Base-by-base conservation (phyloP, 805 yeast species). In the Metahyphopichia silvanorum region DNA sequence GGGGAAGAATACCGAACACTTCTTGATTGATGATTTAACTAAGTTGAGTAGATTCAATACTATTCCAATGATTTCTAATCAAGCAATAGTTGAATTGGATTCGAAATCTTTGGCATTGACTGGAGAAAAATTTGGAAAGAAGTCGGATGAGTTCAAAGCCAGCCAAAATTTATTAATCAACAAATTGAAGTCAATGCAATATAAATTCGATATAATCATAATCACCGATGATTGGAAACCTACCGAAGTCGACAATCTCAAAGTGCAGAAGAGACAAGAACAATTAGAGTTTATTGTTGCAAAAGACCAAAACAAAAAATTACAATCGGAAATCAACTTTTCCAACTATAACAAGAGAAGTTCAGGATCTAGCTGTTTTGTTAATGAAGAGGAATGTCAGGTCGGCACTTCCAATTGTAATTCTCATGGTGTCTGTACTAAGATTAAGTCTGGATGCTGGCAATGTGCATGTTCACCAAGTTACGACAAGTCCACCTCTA, bases 391-490 rank as follows among this genome's bases (percentile, higher is more conserved):
- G 33, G 58, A 66, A 1, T 77, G 83, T 51, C 48, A 63, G 33
- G 60, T 54, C 4, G 53, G 65, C 15, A 76, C 82, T 6, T 51
- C 61, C 28, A 58, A 66, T 22, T 77, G 83, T 49, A 68, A 68
- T 22, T 60, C 66, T n/a, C 80, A 76, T 49, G 83, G 83, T 8
- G 34, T 55, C 10, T 77, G 83, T 46, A 37, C 69, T 8, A 53
- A 70, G 40, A 39, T 43, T 4, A 42, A 38, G 18, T 35, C 55
- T 25, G 60, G 59, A 10, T 69, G 76, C 51, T 77, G 75, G 74
- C 57, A 63, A 29, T 77, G 83, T 53, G 44, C 57, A 16, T 77
- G 83, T 49, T 44, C 69, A 2, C 49, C 79, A 11, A 62, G 73
- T 5, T 55, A 49, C 29, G 59, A 71, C 47, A 55, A 63, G 38